Evolutionary conservation across 2,329 filamentous ascomycete species (phyloP).

Genomic region (Monilinia laxa): DNA sequence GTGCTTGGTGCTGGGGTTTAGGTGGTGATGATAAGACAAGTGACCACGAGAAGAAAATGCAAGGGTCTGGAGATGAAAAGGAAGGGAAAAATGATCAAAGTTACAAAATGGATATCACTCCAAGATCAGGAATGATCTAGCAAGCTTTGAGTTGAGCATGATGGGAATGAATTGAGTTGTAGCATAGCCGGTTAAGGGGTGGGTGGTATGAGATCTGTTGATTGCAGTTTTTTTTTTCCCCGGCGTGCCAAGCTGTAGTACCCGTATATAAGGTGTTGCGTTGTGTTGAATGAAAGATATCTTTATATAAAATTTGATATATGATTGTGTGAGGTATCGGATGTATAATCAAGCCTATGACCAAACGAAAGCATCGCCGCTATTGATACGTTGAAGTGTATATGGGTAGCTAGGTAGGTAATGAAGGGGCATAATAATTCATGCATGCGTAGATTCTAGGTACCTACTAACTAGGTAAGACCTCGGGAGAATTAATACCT

Average conservation of each 20-base stretch:
- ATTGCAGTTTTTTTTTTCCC: neutral
- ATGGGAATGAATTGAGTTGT: neutral
- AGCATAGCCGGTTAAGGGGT: slow-evolving; percentile 13
- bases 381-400: too few species aligned
- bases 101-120: neutral
- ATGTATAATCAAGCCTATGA: too few species aligned
- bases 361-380: too few species aligned
- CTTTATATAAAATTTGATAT: neutral
- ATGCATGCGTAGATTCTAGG: too few species aligned
- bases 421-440: too few species aligned
- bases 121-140: slow-evolving; percentile 14
- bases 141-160: slow-evolving; percentile 1
- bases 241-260: slow-evolving; percentile 3
- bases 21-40: slow-evolving; percentile 6
- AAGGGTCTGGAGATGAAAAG: neutral
- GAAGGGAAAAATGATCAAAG: neutral
- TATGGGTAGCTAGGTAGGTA: too few species aligned
- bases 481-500: too few species aligned
- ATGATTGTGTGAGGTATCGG: neutral
- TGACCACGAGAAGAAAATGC: slow-evolving; percentile 2
- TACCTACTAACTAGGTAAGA: too few species aligned
- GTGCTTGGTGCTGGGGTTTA: too few species aligned
- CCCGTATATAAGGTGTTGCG: neutral
- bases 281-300: slow-evolving; percentile 8
- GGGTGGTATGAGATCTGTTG: slow-evolving; percentile 12